Percentiles rank a stretch among this genome's conserved stretches.
These are phyloP conservation scores for Ananas comosus DNA, from an alignment of 176 grass and related monocot genomes.

Conservation along the genomic window DNA sequence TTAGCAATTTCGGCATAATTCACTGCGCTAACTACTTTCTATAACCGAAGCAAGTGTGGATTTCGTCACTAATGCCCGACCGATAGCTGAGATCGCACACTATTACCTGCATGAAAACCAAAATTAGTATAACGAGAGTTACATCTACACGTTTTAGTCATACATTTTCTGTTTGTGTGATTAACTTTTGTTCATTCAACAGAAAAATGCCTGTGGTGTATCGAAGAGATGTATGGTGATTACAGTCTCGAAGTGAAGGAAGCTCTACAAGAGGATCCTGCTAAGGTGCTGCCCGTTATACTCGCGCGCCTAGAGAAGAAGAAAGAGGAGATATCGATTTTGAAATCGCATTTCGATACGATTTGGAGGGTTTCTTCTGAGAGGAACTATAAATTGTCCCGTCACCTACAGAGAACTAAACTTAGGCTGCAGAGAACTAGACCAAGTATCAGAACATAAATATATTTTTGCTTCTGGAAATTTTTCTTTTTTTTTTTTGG, in stretches of 20 bases:
- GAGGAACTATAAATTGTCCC: constrained; percentile 30
- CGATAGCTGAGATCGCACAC: no score
- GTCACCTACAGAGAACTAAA: constrained; percentile 33
- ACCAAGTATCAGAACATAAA: constrained; percentile 41
- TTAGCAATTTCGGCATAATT: no score
- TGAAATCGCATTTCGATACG: constrained; percentile 12
- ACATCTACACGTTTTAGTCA: background rate
- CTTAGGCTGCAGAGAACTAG: constrained; percentile 25
- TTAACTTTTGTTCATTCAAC: constrained; percentile 12
- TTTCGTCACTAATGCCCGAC: no score
- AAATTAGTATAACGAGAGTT: no score
- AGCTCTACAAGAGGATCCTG: constrained; percentile 13
- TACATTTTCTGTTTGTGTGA: constrained; percentile 1
- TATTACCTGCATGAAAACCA: no score
- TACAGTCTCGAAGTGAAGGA: constrained; percentile 29
- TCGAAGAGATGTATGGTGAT: constrained; percentile 38
- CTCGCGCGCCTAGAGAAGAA: constrained; percentile 41
- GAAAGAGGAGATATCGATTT: constrained; percentile 12
- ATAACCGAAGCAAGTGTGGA: no score
- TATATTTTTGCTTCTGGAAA: background rate
- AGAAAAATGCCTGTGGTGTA: constrained; percentile 43
- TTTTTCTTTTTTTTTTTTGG: no score
- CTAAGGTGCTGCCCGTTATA: constrained; percentile 25
- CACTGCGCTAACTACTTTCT: no score
- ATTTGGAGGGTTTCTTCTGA: constrained; percentile 6